A percentile compares a stretch with the other conserved stretches of the same genome.
Conservation (phyloP, 805 yeast genomes). For the Ogataea allantospora region DNA sequence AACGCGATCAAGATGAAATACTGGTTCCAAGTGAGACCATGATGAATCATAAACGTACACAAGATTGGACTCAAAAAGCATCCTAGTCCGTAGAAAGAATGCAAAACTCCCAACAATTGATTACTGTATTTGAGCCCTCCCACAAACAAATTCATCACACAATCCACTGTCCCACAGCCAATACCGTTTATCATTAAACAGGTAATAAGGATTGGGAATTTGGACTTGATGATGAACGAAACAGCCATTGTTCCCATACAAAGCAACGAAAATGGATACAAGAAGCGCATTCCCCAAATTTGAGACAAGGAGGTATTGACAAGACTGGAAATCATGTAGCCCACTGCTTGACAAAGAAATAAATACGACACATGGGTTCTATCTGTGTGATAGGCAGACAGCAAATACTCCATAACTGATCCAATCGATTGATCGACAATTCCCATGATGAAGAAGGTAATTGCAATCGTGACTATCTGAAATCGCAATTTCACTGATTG, state of each 20-base stretch:
- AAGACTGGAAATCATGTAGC: constrained; percentile 55
- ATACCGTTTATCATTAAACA: constrained; percentile 47
- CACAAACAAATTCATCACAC: constrained; percentile 52
- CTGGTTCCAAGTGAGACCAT: constrained; percentile 42
- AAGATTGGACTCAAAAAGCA: constrained; percentile 51
- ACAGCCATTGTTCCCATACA: constrained; percentile 15
- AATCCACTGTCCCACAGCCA: constrained; percentile 57
- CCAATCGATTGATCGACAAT: constrained; percentile 62
- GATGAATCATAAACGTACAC: constrained; percentile 40
- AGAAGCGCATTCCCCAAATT: constrained; percentile 48
- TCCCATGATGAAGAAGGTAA: constrained; percentile 48
- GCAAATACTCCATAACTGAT: constrained; percentile 52
- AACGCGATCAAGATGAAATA: constrained; percentile 40
- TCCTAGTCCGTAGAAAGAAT: constrained; percentile 54
- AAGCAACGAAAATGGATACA: constrained; percentile 31
- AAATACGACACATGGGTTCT: constrained; percentile 49
- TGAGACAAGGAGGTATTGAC: constrained; percentile 42
- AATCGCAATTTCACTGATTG: constrained; percentile 37
- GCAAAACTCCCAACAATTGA: constrained; percentile 50
- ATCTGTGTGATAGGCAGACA: constrained; percentile 45
- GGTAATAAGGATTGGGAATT: constrained; percentile 39
- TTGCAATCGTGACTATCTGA: constrained; percentile 42
- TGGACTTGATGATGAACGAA: constrained; percentile 40
- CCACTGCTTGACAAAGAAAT: constrained; percentile 51
- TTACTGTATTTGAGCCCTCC: constrained; percentile 47